phyloP scores from a whole-genome alignment of 1,284 basidiomycete species.

The Porogramme epimiltina region DNA sequence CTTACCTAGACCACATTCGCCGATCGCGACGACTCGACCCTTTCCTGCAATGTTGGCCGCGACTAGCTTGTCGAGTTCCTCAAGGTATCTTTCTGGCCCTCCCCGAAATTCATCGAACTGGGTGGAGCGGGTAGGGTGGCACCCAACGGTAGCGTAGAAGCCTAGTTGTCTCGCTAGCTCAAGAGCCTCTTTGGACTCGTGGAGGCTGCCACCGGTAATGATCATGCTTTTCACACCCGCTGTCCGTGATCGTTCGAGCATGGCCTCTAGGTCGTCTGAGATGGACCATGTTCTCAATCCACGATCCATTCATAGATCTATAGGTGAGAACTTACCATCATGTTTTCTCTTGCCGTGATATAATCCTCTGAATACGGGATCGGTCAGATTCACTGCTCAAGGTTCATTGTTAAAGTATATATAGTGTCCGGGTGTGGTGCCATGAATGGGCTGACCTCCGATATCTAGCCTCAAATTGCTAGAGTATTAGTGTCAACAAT shows the following conservation, averaged over 20 bases:
- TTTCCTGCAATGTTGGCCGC: conserved; percentile 52
- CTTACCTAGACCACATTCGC: conserved; percentile 85
- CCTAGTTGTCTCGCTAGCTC: conserved; percentile 60
- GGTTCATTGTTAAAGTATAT: too few species aligned
- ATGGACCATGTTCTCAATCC: too few species aligned
- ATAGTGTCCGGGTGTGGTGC: too few species aligned
- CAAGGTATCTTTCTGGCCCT: conserved; percentile 69
- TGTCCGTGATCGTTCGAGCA: conserved; percentile 60
- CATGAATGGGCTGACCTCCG: conserved; percentile 44
- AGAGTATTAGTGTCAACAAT: too few species aligned
- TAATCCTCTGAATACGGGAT: conserved; percentile 60
- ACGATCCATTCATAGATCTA: neutral
- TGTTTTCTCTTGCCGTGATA: conserved; percentile 58
- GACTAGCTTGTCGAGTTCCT: conserved; percentile 61
- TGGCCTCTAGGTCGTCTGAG: conserved; percentile 67
- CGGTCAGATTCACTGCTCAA: conserved; percentile 65
- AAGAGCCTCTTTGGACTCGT: conserved; percentile 67
- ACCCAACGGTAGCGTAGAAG: conserved; percentile 80
- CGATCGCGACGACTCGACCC: conserved; percentile 74
- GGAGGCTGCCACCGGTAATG: conserved; percentile 78
- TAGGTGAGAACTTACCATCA: conserved; percentile 39
- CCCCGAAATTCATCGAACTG: conserved; percentile 70
- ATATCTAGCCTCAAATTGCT: conserved; percentile 38
- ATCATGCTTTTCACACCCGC: conserved; percentile 81
- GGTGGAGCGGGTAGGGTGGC: conserved; percentile 83